Base-by-base conservation (phyloP, 495 filamentous ascomycete species). In the Penicillium bialowiezense region DNA sequence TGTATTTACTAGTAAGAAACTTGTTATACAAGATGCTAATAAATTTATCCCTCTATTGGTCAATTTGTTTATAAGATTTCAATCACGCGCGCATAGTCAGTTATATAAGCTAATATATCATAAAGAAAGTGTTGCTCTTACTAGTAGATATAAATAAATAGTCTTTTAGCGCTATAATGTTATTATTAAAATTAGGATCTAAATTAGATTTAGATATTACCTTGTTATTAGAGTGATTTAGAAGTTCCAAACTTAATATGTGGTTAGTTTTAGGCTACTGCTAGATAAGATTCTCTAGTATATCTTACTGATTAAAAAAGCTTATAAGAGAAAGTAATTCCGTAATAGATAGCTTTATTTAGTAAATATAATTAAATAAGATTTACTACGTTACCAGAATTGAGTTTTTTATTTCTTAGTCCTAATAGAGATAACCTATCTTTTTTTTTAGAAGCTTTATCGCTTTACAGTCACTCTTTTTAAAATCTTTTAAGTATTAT, bases 401-500 rank as follows among this genome's bases (percentile, higher is more conserved):
- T 5, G 64, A 61, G 42, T 62, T 50, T 42, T 40, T 44, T 20
- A 44, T 39, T 10, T 42, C 44, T 32, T 14, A 40, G 37, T 65
- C 63, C 31, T 60, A 46, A 13, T 56, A 46, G n/a, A 63, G 40
- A 14, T 65, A 31, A 17, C 33, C 32, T 2, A n/a, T 44, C 32
- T 54, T 38, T 7, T 37, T 7, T 13, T 43, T 26, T 7, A 54
- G 38, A 26, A 54, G 51, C 15, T 29, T 54, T 21, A 23, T 38
- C 10, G 44, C 43, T 23, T 43, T 8, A 9, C 44, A 31, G 5
- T 54, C 51, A 43, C 51, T 44, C 31, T 14, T 9, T 15, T 12
- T 56, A 42, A 75, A 76, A 7, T 65, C 44, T 32, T 62, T 32
- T 0, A 76, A 44, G 49, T 79, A 78, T 40, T 64, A 44, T 41